phyloP scores from a whole-genome alignment of 495 filamentous ascomycete genomes.

The Physcia stellaris region DNA sequence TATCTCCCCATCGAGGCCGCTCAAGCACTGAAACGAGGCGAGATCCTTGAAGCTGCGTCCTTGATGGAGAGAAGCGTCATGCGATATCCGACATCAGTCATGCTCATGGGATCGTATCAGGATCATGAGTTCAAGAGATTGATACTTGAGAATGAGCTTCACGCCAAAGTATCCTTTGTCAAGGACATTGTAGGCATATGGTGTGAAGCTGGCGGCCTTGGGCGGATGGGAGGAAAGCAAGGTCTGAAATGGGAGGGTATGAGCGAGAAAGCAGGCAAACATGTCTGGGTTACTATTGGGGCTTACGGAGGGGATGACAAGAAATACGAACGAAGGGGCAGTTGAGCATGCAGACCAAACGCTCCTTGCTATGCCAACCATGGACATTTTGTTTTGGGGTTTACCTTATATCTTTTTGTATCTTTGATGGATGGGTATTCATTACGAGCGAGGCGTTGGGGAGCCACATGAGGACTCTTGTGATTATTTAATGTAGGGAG shows the following conservation, averaged over 20 bases:
- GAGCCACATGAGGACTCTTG: no score
- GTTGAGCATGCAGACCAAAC: no score
- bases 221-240: slow-evolving; percentile 36
- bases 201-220: slow-evolving; percentile 57
- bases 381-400: no score
- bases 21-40: slow-evolving; percentile 43
- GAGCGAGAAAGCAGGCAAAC: slow-evolving; percentile 54
- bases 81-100: slow-evolving; percentile 41
- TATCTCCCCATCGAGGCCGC: slow-evolving; percentile 62
- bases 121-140: slow-evolving; percentile 42
- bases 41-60: slow-evolving; percentile 50
- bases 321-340: no score
- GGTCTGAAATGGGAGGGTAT: slow-evolving; percentile 53
- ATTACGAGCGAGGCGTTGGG: no score
- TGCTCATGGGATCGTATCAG: slow-evolving; percentile 22
- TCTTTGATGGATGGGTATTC: no score
- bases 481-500: no score
- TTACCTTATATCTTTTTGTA: no score
- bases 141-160: slow-evolving; percentile 63
- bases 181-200: slow-evolving; percentile 55
- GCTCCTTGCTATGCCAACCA: no score
- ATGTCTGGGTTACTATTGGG: slow-evolving; percentile 76
- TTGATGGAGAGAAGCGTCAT: slow-evolving; percentile 43
- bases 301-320: slow-evolving; percentile 52
- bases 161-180: slow-evolving; percentile 67